Percentiles rank a stretch among this genome's conserved stretches.
Evolutionary conservation across 208 protist species (phyloP).

Genomic region (Trypanosoma congolense): DNA sequence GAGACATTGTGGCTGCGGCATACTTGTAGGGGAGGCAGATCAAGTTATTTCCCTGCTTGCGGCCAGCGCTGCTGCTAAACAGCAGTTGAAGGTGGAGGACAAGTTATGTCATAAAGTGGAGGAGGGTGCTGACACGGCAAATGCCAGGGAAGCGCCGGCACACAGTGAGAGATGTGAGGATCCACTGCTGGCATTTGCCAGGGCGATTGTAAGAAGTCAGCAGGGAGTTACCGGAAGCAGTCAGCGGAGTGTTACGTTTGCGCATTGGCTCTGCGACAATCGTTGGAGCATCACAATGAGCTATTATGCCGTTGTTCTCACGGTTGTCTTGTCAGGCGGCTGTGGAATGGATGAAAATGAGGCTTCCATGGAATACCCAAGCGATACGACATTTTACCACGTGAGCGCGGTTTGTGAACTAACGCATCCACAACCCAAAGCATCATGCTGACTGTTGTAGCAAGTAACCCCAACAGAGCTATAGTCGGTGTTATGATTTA

Average conservation of each 20-base stretch:
- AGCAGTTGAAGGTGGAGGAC: slow-evolving; percentile 2
- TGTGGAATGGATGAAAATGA: slow-evolving; percentile 1
- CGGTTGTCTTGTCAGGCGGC: slow-evolving; percentile 41
- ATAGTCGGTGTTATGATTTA: too few species aligned
- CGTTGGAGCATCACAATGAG: slow-evolving; percentile 40
- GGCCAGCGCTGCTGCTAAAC: slow-evolving; percentile 17
- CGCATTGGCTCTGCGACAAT: slow-evolving; percentile 54
- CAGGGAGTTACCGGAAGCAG: background rate
- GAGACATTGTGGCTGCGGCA: slow-evolving; percentile 49
- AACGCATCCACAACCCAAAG: slow-evolving; percentile 2
- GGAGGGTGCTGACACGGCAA: background rate
- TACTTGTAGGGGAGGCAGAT: slow-evolving; percentile 75
- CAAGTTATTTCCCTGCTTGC: slow-evolving; percentile 47
- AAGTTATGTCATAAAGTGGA: background rate
- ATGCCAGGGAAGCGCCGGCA: background rate
- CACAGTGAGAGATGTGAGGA: slow-evolving; percentile 5
- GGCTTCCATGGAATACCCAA: background rate
- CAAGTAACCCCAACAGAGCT: too few species aligned
- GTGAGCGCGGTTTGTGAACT: slow-evolving; percentile 30
- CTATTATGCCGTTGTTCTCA: slow-evolving; percentile 74
- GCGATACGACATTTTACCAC: slow-evolving; percentile 14
- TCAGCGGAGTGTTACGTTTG: background rate
- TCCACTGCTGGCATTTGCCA: background rate
- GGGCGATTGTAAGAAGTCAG: background rate
- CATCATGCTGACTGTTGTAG: too few species aligned